Evolutionary conservation across 2,329 filamentous ascomycete species (phyloP), one percentile per base, ranked within the genome.

Genomic region (Colletotrichum coccodes): DNA sequence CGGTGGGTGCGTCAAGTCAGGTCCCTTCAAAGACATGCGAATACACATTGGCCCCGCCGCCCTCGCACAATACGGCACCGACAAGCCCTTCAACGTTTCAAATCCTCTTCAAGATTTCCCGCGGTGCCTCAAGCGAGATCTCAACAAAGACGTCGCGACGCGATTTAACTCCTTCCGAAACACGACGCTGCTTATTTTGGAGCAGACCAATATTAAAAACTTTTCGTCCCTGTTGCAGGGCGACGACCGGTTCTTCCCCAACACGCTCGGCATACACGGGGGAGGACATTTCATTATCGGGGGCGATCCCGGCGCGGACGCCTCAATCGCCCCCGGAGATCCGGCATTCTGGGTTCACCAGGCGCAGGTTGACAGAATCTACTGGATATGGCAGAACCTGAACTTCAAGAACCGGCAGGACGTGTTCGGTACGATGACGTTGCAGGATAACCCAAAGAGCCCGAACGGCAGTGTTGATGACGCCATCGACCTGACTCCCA

Each of bases 301-400:
- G 14, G 85, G 84, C 46, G 83, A 85, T 71, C 83, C 83, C 18
- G 83, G 83, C 26, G 77, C 80, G 50, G 84, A 85, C 68, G 77
- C 82, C 70, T 80, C 80, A 69, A 78, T 81, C 50, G 82, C 81
- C 11, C 79, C 83, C 1, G 77, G 80, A 5, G 84, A 85, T 65
- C 84, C 84, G 2, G 81, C 74, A 2, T 85, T 85, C 74, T 85
- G 78, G 67, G 72, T 83, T 9, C 83, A 86, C 69, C 84, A 85
- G 63, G 81, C 76, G 0, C 78, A 83, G 71, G 80, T 86, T 60
- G 84, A 86, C 68, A 77, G 84, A 14, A 76, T 83, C 53, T 84
- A 83, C 74, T 85, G 81, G 74, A 81, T 85, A 71, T 86, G 83
- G 83, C 83, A 85, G 75, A 83, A 82, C 63, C 79, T 83, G 26